Conservation (phyloP, 768 basidiomycete species). For the Boletus pseudopeckii region DNA sequence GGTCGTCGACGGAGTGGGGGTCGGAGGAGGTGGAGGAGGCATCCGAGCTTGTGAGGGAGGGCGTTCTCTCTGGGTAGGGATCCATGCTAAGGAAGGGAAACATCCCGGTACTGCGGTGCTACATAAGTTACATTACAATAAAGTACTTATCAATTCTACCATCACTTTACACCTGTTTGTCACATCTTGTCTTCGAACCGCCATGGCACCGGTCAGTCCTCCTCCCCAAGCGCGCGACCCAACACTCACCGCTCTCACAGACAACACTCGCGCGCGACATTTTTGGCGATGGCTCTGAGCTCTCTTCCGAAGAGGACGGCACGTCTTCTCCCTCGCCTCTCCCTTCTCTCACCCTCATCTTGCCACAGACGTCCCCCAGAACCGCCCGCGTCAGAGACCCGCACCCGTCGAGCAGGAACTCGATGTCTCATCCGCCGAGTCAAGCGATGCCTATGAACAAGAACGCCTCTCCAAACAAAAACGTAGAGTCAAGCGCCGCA, state of each 20-base stretch:
- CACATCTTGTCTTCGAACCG: background rate
- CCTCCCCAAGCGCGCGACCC: background rate
- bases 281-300: conserved; percentile 83
- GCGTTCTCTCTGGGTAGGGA: conserved; percentile 20
- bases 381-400: conserved; percentile 35
- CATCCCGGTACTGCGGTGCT: background rate
- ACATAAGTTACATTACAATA: no score
- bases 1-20: conserved; percentile 16
- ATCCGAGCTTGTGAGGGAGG: conserved; percentile 30
- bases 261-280: conserved; percentile 61
- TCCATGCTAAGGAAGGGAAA: conserved; percentile 24
- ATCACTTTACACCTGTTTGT: conserved; percentile 14
- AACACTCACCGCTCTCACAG: background rate
- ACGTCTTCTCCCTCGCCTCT: background rate
- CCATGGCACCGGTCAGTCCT: conserved; percentile 14
- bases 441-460: conserved; percentile 53
- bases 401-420: conserved; percentile 33
- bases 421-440: conserved; percentile 38
- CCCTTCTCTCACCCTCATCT: conserved; percentile 1
- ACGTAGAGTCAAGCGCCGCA: conserved; percentile 35
- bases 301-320: conserved; percentile 71
- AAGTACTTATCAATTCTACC: no score
- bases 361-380: conserved; percentile 40
- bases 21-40: conserved; percentile 18
- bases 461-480: conserved; percentile 29